phyloP scores from a whole-genome alignment of 1,284 basidiomycete species.

The Cutaneotrichosporon cavernicola region DNA sequence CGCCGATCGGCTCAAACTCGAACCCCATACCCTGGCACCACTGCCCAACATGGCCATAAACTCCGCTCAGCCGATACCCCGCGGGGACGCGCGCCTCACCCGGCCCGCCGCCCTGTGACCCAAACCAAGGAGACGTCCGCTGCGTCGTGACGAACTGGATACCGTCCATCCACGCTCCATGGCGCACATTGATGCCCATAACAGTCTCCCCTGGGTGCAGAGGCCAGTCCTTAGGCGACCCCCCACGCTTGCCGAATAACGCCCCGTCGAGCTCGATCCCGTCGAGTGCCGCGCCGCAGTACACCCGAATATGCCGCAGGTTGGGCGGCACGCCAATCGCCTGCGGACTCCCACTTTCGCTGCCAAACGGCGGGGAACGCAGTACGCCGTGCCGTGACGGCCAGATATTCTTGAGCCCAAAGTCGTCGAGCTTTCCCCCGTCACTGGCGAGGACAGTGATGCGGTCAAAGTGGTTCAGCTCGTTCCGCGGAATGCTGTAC shows the following conservation, averaged over 20 bases:
- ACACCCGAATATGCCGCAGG: slow-evolving; percentile 10
- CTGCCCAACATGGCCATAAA: slow-evolving; percentile 1
- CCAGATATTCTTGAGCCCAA: slow-evolving; percentile 78
- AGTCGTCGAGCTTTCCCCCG: slow-evolving; percentile 95
- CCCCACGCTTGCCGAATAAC: slow-evolving; percentile 18
- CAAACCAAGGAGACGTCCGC: slow-evolving; percentile 15
- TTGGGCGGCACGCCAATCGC: slow-evolving; percentile 8
- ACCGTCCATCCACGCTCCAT: slow-evolving; percentile 20
- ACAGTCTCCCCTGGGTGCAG: slow-evolving; percentile 13
- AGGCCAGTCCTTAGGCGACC: slow-evolving; percentile 8
- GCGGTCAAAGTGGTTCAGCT: slow-evolving; percentile 73
- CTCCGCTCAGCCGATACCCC: slow-evolving; percentile 11
- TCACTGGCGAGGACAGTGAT: slow-evolving; percentile 99
- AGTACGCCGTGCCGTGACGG: slow-evolving; percentile 1
- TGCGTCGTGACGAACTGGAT: slow-evolving; percentile 22
- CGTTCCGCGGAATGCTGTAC: slow-evolving; percentile 1
- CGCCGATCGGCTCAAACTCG: slow-evolving; percentile 12
- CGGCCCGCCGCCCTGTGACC: slow-evolving; percentile 15
- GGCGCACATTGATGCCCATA: slow-evolving; percentile 19
- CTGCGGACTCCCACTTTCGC: background rate
- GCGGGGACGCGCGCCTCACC: slow-evolving; percentile 14
- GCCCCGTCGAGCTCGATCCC: slow-evolving; percentile 14
- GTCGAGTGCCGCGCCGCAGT: slow-evolving; percentile 13
- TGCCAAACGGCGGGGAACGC: slow-evolving; percentile 9
- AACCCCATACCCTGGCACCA: slow-evolving; percentile 16